phyloP scores from a whole-genome alignment of 169 alveolate species.

The Perkinsus chesapeaki region DNA sequence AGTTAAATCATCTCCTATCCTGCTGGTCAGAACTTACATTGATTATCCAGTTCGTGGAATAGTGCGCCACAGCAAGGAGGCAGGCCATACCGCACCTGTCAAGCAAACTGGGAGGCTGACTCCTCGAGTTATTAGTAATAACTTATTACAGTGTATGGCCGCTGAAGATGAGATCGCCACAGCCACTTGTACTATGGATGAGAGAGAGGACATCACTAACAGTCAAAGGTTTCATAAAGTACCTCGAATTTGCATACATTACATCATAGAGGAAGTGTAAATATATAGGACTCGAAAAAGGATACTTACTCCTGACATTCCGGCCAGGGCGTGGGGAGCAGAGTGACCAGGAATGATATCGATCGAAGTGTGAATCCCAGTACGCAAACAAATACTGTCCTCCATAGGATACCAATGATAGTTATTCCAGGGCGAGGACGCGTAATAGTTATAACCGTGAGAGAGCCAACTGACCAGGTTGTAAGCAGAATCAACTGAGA shows the following conservation, averaged over 20 bases:
- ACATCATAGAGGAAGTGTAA: no score
- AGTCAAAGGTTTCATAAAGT: no score
- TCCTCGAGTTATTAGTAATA: no score
- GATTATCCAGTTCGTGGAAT: not conserved
- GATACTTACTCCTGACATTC: not conserved
- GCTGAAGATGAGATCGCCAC: not conserved
- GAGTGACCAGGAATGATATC: not conserved
- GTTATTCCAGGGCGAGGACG: not conserved
- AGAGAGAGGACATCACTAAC: no score
- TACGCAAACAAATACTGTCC: not conserved
- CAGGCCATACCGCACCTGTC: not conserved
- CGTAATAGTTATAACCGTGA: not conserved
- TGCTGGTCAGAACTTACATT: no score
- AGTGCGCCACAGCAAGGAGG: not conserved
- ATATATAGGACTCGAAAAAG: no score
- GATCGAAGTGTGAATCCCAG: not conserved
- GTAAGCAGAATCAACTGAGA: not conserved
- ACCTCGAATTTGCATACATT: no score
- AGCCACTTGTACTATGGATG: no score
- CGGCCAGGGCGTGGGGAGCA: not conserved
- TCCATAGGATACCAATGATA: not conserved
- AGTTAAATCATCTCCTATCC: no score
- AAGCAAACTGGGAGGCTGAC: no score
- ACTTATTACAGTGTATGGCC: not conserved
- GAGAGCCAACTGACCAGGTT: not conserved